phyloP scores from a whole-genome alignment of 1,284 basidiomycete genomes.

The Cryptococcus sp. region DNA sequence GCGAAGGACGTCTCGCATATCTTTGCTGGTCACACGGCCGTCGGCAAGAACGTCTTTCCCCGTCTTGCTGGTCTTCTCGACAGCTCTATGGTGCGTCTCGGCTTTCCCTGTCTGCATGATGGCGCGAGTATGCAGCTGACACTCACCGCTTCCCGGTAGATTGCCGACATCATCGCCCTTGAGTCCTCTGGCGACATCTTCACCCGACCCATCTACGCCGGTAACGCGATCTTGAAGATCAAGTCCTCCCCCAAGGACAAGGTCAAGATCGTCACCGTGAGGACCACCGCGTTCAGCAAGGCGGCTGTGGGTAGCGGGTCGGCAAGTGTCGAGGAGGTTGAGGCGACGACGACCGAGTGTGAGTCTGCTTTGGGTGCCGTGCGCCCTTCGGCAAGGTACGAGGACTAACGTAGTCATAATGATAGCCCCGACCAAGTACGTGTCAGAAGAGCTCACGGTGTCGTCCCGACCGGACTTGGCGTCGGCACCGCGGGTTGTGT shows the following conservation, averaged over 20 bases:
- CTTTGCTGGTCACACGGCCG: slow-evolving; percentile 71
- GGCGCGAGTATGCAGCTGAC: background rate
- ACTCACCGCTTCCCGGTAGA: slow-evolving; percentile 30
- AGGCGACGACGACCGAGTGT: slow-evolving; percentile 64
- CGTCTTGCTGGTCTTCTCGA: slow-evolving; percentile 85
- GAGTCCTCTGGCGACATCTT: slow-evolving; percentile 72
- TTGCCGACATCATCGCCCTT: slow-evolving; percentile 90
- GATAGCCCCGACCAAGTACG: slow-evolving; percentile 63
- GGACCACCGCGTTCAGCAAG: slow-evolving; percentile 88
- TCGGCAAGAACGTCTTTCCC: slow-evolving; percentile 73
- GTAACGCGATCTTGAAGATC: slow-evolving; percentile 94
- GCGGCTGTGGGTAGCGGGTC: slow-evolving; percentile 57
- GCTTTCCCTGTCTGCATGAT: too few relatives aligned
- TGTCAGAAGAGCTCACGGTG: slow-evolving; percentile 81
- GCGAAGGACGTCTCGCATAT: slow-evolving; percentile 70
- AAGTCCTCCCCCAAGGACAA: slow-evolving; percentile 63
- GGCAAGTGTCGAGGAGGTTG: slow-evolving; percentile 61
- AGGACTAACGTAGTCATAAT: background rate
- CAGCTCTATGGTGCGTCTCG: slow-evolving; percentile 56
- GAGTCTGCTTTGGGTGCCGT: slow-evolving; percentile 22
- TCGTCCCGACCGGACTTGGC: slow-evolving; percentile 92
- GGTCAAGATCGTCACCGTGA: slow-evolving; percentile 92
- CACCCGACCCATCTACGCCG: slow-evolving; percentile 94
- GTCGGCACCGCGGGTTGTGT: slow-evolving; percentile 82
- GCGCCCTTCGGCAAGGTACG: background rate